Evolutionary conservation across 129 eudicot species (phyloP).

Genomic region (Glebionis coronaria): DNA sequence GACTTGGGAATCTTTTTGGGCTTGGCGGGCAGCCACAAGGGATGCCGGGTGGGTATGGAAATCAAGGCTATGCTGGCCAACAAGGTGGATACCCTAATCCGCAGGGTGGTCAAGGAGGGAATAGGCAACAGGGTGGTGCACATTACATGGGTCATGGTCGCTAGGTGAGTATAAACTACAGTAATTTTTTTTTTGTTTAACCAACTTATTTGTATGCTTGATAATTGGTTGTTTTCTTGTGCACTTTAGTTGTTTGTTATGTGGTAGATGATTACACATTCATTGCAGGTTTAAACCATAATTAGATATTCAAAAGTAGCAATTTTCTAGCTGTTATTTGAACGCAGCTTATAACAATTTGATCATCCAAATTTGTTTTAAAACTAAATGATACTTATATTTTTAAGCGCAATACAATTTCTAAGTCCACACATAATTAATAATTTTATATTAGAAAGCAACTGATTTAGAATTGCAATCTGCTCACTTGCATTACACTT

Average conservation of each 20-base stretch:
- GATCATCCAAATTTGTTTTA: neutral
- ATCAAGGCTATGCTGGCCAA: slow-evolving; percentile 71
- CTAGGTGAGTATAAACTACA: slow-evolving; percentile 48
- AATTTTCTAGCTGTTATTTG: neutral
- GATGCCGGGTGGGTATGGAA: slow-evolving; percentile 64
- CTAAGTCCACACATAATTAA: neutral
- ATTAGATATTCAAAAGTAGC: neutral
- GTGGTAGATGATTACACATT: too few relatives aligned
- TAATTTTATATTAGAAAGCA: neutral
- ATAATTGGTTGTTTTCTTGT: neutral
- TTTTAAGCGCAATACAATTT: neutral
- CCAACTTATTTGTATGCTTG: neutral
- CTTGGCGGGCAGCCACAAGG: slow-evolving; percentile 73
- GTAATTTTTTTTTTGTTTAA: neutral
- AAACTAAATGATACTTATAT: neutral
- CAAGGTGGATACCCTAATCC: slow-evolving; percentile 76
- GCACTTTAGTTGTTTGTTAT: neutral
- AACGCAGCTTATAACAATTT: too few relatives aligned
- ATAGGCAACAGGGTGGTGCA: slow-evolving; percentile 77
- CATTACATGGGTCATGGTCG: slow-evolving; percentile 79
- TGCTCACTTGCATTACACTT: neutral
- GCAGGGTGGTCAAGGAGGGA: slow-evolving; percentile 75
- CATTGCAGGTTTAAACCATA: neutral
- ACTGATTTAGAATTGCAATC: neutral
- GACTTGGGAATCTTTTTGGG: slow-evolving; percentile 77